A percentile compares a stretch with the other conserved stretches of the same genome.
These are phyloP conservation scores for Jacaranda copaia DNA, from an alignment of 257 asterid species.

Conservation along the genomic window DNA sequence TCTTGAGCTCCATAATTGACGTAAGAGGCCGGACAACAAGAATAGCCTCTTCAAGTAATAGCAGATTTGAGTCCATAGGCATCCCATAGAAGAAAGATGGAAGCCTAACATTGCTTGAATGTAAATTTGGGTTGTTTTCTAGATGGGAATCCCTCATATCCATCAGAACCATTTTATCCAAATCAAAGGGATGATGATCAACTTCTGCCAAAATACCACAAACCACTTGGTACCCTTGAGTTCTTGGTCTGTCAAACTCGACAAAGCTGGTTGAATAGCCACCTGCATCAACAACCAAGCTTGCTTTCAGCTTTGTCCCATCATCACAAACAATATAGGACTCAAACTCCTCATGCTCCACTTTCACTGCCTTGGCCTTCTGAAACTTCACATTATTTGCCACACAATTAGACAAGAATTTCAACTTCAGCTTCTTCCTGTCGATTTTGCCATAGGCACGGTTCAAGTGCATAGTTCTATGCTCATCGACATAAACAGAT, in stretches of 20 bases:
- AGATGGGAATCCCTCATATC: constrained; percentile 72
- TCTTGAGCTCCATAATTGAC: constrained; percentile 52
- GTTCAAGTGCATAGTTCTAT: too few species aligned
- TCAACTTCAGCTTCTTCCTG: constrained; percentile 48
- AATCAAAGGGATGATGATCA: constrained; percentile 59
- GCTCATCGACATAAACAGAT: too few species aligned
- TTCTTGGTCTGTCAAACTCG: too few species aligned
- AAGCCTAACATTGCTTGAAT: constrained; percentile 38
- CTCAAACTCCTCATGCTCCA: constrained; percentile 54
- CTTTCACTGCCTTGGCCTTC: constrained; percentile 54
- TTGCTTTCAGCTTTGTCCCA: constrained; percentile 50
- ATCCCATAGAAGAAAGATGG: constrained; percentile 66
- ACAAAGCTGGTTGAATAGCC: constrained; percentile 47
- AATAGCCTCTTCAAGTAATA: constrained; percentile 59
- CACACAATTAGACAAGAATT: constrained; percentile 48
- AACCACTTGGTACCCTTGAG: constrained; percentile 50
- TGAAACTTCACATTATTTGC: constrained; percentile 49
- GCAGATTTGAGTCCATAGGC: constrained; percentile 57
- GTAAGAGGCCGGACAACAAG: constrained; percentile 55
- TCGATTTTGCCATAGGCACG: not conserved
- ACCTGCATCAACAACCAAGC: constrained; percentile 62
- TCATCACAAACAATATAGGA: constrained; percentile 55
- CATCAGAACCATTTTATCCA: constrained; percentile 63
- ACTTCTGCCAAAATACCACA: constrained; percentile 65
- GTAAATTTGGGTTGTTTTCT: constrained; percentile 46